A percentile compares a stretch with the other conserved stretches of the same genome.
Conservation (phyloP, 768 basidiomycete genomes). For the Naganishia kalamii region DNA sequence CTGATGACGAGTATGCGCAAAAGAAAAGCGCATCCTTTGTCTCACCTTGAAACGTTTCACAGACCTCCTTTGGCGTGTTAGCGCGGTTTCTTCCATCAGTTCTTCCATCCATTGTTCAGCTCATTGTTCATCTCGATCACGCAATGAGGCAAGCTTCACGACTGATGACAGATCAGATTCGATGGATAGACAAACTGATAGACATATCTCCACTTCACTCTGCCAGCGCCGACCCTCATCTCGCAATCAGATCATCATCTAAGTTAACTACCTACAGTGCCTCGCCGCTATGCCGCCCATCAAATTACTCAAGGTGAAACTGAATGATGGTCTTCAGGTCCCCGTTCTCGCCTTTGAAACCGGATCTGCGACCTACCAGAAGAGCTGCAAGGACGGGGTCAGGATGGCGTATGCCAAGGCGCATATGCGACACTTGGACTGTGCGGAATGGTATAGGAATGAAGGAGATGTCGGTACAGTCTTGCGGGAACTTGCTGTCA, state of each 20-base stretch:
- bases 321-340: constrained; percentile 35
- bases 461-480: constrained; percentile 41
- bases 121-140: too few relatives aligned
- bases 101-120: too few relatives aligned
- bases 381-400: constrained; percentile 11
- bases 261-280: too few relatives aligned
- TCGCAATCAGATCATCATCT: too few relatives aligned
- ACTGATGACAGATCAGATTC: too few relatives aligned
- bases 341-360: constrained; percentile 33
- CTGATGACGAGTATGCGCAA: not conserved
- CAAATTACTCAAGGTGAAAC: constrained; percentile 21
- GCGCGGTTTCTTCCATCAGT: not conserved
- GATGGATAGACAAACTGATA: too few relatives aligned
- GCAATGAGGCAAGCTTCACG: too few relatives aligned
- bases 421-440: constrained; percentile 8
- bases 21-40: not conserved
- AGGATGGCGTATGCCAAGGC: constrained; percentile 12
- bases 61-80: not conserved
- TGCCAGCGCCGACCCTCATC: too few relatives aligned
- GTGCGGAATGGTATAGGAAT: constrained; percentile 42
- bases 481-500: constrained; percentile 31
- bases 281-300: too few relatives aligned
- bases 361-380: constrained; percentile 3
- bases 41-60: not conserved
- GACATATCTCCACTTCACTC: too few relatives aligned